phyloP scores from a whole-genome alignment of 2,329 filamentous ascomycete genomes.

The Fusarium penzigii region DNA sequence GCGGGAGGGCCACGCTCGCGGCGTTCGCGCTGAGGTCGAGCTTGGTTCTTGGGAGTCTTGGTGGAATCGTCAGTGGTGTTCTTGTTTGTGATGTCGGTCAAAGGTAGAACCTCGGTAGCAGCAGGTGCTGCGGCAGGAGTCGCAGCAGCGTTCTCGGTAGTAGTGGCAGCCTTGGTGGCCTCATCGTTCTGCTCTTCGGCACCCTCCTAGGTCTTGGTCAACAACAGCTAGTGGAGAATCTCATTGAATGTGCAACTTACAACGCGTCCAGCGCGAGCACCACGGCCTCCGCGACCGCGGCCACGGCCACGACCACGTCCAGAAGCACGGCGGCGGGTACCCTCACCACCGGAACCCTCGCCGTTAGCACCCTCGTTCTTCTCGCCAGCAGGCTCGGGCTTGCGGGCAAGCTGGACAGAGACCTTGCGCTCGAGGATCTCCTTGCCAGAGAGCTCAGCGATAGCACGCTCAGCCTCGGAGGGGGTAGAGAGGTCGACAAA shows the following conservation, averaged over 20 bases:
- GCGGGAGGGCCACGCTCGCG: conserved; percentile 91
- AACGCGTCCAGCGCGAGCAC: conserved; percentile 57
- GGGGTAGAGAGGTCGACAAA: conserved; percentile 98
- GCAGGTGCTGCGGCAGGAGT: conserved; percentile 44
- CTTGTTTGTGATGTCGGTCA: conserved; percentile 64
- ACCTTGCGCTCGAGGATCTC: conserved; percentile 99
- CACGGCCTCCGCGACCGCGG: conserved; percentile 68
- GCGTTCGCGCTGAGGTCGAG: conserved; percentile 60
- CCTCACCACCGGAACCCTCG: conserved; percentile 72
- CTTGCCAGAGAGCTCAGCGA: conserved; percentile 92
- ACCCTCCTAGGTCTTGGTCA: conserved; percentile 32
- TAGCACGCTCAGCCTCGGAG: conserved; percentile 91
- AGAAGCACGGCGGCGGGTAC: conserved; percentile 61
- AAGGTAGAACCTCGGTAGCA: conserved; percentile 56
- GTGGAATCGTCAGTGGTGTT: conserved; percentile 58
- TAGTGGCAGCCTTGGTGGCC: conserved; percentile 39
- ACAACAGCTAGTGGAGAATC: background rate
- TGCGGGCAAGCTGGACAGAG: conserved; percentile 96
- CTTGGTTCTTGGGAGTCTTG: conserved; percentile 58
- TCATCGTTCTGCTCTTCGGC: conserved; percentile 50
- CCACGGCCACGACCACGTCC: conserved; percentile 69
- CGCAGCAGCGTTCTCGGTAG: conserved; percentile 47
- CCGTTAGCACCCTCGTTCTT: conserved; percentile 74
- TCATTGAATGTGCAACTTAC: conserved; percentile 29
- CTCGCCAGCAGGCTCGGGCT: conserved; percentile 84